Percentiles rank a stretch among this genome's conserved stretches.
phyloP scores from a whole-genome alignment of 2,329 filamentous ascomycete genomes.

The Cercospora sp. region DNA sequence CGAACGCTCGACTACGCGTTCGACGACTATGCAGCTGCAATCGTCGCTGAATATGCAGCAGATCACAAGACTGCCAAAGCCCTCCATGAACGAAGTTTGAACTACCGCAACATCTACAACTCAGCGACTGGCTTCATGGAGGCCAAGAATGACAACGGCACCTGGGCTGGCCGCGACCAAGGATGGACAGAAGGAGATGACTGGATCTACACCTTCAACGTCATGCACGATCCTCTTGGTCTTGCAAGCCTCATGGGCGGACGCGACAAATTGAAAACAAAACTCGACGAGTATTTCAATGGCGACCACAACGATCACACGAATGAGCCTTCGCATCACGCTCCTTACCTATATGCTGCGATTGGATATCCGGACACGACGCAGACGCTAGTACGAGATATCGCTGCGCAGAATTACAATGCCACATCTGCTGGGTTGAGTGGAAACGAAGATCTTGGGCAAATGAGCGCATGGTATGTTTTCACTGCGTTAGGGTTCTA shows the following conservation, averaged over 20 bases:
- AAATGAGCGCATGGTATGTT: constrained; percentile 55
- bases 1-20: constrained; percentile 53
- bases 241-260: constrained; percentile 46
- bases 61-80: constrained; percentile 37
- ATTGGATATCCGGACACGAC: constrained; percentile 46
- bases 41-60: constrained; percentile 45
- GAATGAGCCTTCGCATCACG: constrained; percentile 53
- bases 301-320: constrained; percentile 51
- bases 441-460: constrained; percentile 53
- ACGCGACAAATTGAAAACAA: constrained; percentile 43
- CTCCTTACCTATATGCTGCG: constrained; percentile 50
- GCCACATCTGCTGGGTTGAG: constrained; percentile 49
- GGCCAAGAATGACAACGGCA: constrained; percentile 50
- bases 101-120: constrained; percentile 50
- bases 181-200: constrained; percentile 55
- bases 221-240: constrained; percentile 50
- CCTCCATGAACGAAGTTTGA: constrained; percentile 43
- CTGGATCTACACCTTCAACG: constrained; percentile 55
- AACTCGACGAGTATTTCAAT: constrained; percentile 50
- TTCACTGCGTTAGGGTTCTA: constrained; percentile 53
- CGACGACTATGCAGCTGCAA: constrained; percentile 49
- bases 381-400: constrained; percentile 43
- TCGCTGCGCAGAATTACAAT: constrained; percentile 49
- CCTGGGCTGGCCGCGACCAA: constrained; percentile 48
- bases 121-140: constrained; percentile 50